A percentile compares a stretch with the other conserved stretches of the same genome.
phyloP scores from a whole-genome alignment of 805 yeast species.

The Sugiyamaella boreocaroliniensis region DNA sequence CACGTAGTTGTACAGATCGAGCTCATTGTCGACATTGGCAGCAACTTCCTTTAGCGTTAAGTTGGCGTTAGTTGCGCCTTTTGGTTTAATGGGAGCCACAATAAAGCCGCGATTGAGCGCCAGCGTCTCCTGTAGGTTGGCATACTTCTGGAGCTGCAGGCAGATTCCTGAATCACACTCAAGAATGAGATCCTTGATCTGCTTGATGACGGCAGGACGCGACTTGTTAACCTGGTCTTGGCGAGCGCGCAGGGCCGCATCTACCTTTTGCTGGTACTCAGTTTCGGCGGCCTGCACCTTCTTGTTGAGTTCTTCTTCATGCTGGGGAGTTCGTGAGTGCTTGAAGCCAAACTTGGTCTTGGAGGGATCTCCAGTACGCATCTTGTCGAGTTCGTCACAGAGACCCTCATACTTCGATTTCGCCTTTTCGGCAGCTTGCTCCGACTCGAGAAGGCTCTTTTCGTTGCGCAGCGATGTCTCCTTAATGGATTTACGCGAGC shows the following conservation, averaged over 20 bases:
- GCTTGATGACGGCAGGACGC: slow-evolving; percentile 70
- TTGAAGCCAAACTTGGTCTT: slow-evolving; percentile 76
- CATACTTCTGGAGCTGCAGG: slow-evolving; percentile 80
- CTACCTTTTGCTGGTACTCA: slow-evolving; percentile 76
- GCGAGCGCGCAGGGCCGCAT: slow-evolving; percentile 63
- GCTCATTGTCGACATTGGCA: slow-evolving; percentile 71
- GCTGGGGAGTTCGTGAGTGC: slow-evolving; percentile 70
- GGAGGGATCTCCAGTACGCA: slow-evolving; percentile 73
- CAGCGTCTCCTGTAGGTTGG: slow-evolving; percentile 79
- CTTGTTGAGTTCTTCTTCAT: slow-evolving; percentile 78
- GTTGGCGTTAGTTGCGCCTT: slow-evolving; percentile 37
- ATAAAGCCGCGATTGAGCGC: slow-evolving; percentile 80
- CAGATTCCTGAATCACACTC: slow-evolving; percentile 88
- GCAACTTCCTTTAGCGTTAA: slow-evolving; percentile 75
- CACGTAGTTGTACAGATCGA: slow-evolving; percentile 67
- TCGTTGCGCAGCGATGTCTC: slow-evolving; percentile 79
- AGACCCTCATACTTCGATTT: slow-evolving; percentile 66
- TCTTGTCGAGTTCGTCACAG: slow-evolving; percentile 80
- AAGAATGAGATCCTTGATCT: slow-evolving; percentile 66
- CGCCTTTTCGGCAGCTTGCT: slow-evolving; percentile 81
- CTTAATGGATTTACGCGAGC: slow-evolving; percentile 67
- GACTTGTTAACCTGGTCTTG: slow-evolving; percentile 63
- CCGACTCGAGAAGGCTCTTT: slow-evolving; percentile 78
- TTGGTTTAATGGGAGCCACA: slow-evolving; percentile 59
- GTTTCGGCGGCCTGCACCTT: slow-evolving; percentile 80